Evolutionary conservation across 1,284 basidiomycete genomes (phyloP).

Genomic region (Inonotus hispidus): DNA sequence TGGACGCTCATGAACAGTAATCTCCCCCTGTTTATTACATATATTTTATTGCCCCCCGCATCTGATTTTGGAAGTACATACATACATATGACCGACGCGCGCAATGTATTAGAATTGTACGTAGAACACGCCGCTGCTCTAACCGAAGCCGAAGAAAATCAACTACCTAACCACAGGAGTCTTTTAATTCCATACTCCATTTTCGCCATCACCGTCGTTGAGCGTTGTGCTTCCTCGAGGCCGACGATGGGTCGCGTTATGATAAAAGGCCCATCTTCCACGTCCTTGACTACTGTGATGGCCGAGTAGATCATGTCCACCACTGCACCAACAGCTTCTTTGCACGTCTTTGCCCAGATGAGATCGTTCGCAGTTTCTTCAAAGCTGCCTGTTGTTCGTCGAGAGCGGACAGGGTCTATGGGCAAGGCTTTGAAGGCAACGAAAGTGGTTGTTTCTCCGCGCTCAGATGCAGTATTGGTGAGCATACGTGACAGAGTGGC

Average conservation of each 20-base stretch:
- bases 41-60: not conserved
- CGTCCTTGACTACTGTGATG: constrained; percentile 45
- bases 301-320: constrained; percentile 65
- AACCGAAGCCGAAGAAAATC: not conserved
- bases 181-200: constrained; percentile 90
- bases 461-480: constrained; percentile 29
- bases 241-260: constrained; percentile 74
- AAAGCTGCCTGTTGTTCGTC: constrained; percentile 48
- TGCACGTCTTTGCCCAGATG: constrained; percentile 59
- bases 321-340: constrained; percentile 70
- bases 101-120: constrained; percentile 2
- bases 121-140: not conserved
- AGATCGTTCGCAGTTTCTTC: constrained; percentile 58
- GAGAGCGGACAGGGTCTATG: constrained; percentile 55
- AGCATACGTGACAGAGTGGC: constrained; percentile 29
- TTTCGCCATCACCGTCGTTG: constrained; percentile 80
- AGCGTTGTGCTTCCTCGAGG: constrained; percentile 72
- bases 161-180: constrained; percentile 79
- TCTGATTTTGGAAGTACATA: not conserved
- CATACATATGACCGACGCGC: not conserved
- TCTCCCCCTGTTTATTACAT: constrained; percentile 5
- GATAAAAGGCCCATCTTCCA: constrained; percentile 45
- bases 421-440: constrained; percentile 75
- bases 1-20: constrained; percentile 1
- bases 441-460: constrained; percentile 38